Conservation (phyloP, 352 stramenopile genomes). For the Thraustotheca clavata region DNA sequence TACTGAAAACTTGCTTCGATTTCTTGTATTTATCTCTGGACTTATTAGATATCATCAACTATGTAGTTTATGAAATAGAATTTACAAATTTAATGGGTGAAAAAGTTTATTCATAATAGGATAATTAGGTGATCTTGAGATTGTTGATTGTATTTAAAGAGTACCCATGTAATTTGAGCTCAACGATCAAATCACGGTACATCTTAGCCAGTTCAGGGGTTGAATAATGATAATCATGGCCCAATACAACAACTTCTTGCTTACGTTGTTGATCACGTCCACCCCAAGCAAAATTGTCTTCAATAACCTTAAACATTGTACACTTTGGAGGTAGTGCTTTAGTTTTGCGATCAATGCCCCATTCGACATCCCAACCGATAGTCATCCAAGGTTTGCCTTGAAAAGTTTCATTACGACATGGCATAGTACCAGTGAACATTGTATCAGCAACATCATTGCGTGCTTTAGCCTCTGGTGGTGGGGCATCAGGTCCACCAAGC, state of each 20-base stretch:
- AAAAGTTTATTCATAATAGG: too few species aligned
- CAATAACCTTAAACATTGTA: neutral
- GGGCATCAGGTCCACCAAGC: neutral
- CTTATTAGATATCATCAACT: too few species aligned
- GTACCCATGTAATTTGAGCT: conserved; percentile 15
- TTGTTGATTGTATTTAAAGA: conserved; percentile 16
- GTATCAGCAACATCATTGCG: neutral
- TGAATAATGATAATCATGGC: conserved; percentile 13
- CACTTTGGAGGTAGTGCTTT: conserved; percentile 6
- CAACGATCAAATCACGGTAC: conserved; percentile 11
- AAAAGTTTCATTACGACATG: conserved; percentile 1
- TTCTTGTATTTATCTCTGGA: too few species aligned
- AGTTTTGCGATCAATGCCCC: neutral
- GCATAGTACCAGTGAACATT: conserved; percentile 2
- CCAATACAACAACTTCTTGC: conserved; percentile 9
- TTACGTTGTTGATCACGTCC: neutral
- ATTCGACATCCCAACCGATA: conserved; percentile 17
- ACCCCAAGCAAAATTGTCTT: neutral
- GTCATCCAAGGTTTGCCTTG: conserved; percentile 12
- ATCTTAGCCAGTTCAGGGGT: neutral
- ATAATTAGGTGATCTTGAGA: neutral
- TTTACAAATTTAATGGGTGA: neutral
- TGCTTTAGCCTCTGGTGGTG: neutral
- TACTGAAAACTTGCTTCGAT: too few species aligned
- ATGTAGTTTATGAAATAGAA: too few species aligned